Conservation (phyloP, 208 protist species). For the Herpetomonas samuelpessoai region DNA sequence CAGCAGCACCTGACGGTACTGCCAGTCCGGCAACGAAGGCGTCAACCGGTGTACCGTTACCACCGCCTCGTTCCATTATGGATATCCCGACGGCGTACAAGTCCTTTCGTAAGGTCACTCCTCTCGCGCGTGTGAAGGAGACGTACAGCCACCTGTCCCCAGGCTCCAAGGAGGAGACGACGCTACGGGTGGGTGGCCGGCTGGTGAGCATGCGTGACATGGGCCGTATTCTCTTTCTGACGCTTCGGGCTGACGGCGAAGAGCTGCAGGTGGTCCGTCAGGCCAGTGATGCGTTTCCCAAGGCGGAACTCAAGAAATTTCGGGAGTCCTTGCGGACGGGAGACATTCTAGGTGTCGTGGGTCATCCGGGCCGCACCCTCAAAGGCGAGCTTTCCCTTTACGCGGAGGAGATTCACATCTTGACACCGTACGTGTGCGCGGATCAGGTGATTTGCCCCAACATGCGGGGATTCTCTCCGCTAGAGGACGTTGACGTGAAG, state of each 20-base stretch:
- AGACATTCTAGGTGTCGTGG: constrained; percentile 86
- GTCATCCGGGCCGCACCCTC: constrained; percentile 62
- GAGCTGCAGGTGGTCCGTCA: constrained; percentile 73
- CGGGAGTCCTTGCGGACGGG: constrained; percentile 52
- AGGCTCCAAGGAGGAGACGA: constrained; percentile 16
- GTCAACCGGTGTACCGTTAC: background rate
- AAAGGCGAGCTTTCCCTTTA: constrained; percentile 88
- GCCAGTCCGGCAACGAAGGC: too few species aligned
- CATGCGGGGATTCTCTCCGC: constrained; percentile 54
- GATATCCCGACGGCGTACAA: constrained; percentile 58
- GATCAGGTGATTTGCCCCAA: constrained; percentile 81
- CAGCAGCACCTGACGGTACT: too few species aligned
- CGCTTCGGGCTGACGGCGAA: constrained; percentile 53
- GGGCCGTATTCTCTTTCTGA: constrained; percentile 84
- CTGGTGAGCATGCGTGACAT: constrained; percentile 75
- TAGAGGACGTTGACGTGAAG: constrained; percentile 74
- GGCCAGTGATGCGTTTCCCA: constrained; percentile 44
- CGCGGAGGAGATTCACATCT: constrained; percentile 37
- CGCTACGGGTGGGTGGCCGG: constrained; percentile 62
- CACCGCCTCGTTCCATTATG: constrained; percentile 26
- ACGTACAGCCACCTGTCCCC: constrained; percentile 36
- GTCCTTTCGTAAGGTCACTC: constrained; percentile 48
- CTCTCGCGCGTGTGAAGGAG: constrained; percentile 43
- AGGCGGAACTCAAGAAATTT: constrained; percentile 50
- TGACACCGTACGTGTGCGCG: constrained; percentile 84